Evolutionary conservation across 257 asterid genomes (phyloP), one percentile per base, ranked within the genome.

Genomic region (Solanum ahanhuiri): DNA sequence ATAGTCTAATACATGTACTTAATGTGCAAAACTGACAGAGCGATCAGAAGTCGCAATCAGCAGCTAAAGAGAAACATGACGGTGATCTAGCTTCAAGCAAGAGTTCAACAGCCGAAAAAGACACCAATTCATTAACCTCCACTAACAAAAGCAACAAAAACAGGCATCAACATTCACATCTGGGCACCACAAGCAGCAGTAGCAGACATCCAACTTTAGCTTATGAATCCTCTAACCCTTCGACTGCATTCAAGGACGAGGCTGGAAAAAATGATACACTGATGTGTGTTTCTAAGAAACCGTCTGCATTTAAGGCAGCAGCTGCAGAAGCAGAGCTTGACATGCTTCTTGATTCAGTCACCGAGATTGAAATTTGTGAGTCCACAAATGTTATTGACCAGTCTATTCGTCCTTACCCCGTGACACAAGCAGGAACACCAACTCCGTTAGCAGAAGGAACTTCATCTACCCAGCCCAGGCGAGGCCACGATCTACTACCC

Each of bases 321-420:
- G 87, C 70, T 86, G 97, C 93, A 70, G 99, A 93, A 87, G 95
- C 94, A 45, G 98, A 96, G 89, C 98, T 95, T 30, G 98, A 96
- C 90, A 88, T 90, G 94, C 99, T 96, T 33, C 94, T 96, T 35
- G 92, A 89, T 90, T 93, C 98, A 18, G 91, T 94, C 72, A 12
- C 37, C 57, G 97, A 91, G 71, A 79, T 90, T 35, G 88, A 87
- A 41, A 9, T 90, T 82, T 84, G 77, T 2, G 94, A 88, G 41
- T 73, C 96, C 15, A 66, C 86, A 0, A 75, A 45, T 28, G 83
- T 70, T 45, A 33, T 82, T 3, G 82, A 85, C 85, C 72, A 58
- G 33, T 83, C 89, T 43, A 10, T 86, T 86, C 22, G 18, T 34
- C 34, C 48, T 41, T 67, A 82, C 72, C 23, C 41, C 2, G 28